A percentile compares a stretch with the other conserved stretches of the same genome.
Evolutionary conservation across 1,284 basidiomycete genomes (phyloP).

Genomic region (Fomitopsis palustris): DNA sequence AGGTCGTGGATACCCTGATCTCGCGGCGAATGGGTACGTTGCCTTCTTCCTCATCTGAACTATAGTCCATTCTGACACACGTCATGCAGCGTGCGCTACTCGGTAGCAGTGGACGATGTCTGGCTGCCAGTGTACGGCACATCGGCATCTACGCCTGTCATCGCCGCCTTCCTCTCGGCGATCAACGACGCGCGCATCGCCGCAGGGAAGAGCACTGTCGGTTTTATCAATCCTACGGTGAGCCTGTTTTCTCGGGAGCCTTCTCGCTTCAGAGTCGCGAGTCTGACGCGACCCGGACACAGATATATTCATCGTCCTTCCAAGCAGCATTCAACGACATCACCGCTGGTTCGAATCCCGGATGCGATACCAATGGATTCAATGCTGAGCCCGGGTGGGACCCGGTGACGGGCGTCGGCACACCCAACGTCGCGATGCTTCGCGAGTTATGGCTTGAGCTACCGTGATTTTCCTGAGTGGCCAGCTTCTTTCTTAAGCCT

Average conservation of each 20-base stretch:
- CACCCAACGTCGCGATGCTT: slow-evolving; percentile 26
- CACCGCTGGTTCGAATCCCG: slow-evolving; percentile 39
- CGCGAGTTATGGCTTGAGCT: slow-evolving; percentile 14
- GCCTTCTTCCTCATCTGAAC: not conserved
- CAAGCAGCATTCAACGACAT: slow-evolving; percentile 40
- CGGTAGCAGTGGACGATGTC: slow-evolving; percentile 19
- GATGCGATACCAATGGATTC: slow-evolving; percentile 37
- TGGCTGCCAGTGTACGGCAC: slow-evolving; percentile 45
- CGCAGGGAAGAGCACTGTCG: slow-evolving; percentile 40
- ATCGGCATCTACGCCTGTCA: slow-evolving; percentile 28
- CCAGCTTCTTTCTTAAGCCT: no score
- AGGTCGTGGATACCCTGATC: slow-evolving; percentile 34
- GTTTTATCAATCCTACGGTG: slow-evolving; percentile 54
- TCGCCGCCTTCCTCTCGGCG: slow-evolving; percentile 49
- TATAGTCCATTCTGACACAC: not conserved
- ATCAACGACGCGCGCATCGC: slow-evolving; percentile 58
- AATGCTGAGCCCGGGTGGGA: slow-evolving; percentile 36
- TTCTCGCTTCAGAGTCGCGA: slow-evolving; percentile 17
- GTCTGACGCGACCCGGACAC: slow-evolving; percentile 19
- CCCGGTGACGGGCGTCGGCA: slow-evolving; percentile 33
- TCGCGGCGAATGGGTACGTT: slow-evolving; percentile 31
- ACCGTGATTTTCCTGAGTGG: slow-evolving; percentile 6
- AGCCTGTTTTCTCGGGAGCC: slow-evolving; percentile 7
- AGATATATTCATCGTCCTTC: slow-evolving; percentile 31
- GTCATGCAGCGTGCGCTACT: slow-evolving; percentile 15